Evolutionary conservation across 176 grass and related monocot genomes (phyloP).

Genomic region (Metroxylon sagu): DNA sequence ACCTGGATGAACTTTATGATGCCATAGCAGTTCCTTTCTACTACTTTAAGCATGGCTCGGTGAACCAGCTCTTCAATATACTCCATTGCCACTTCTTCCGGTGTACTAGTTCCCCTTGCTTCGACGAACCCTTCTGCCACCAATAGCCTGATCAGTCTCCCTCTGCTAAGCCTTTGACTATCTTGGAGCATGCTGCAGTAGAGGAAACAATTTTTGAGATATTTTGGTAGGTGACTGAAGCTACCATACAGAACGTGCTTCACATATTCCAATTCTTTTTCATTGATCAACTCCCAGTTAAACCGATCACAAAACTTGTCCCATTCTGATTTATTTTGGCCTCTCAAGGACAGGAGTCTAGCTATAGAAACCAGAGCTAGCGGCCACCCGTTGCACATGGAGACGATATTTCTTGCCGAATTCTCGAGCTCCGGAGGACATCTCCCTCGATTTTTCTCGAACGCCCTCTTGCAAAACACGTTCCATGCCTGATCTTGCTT

Average conservation of each 20-base stretch:
- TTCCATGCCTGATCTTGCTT: constrained; percentile 21
- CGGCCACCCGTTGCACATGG: constrained; percentile 36
- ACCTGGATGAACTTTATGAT: constrained; percentile 21
- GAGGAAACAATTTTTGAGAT: constrained; percentile 42
- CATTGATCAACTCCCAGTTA: constrained; percentile 33
- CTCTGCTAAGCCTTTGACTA: too few species aligned
- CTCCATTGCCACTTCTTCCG: constrained; percentile 26
- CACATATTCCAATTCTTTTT: constrained; percentile 24
- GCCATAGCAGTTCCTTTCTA: constrained; percentile 16
- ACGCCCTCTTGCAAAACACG: constrained; percentile 42
- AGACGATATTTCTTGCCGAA: constrained; percentile 18
- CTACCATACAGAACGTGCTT: constrained; percentile 33
- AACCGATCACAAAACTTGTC: constrained; percentile 26
- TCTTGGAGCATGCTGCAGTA: constrained; percentile 25
- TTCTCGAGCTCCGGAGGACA: constrained; percentile 23
- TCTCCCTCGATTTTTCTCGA: background rate
- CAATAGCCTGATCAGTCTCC: constrained; percentile 1
- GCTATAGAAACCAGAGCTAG: constrained; percentile 34
- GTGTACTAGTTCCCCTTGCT: constrained; percentile 12
- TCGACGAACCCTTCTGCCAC: constrained; percentile 42
- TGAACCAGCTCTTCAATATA: constrained; percentile 30
- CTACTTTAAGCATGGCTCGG: constrained; percentile 33
- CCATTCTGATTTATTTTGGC: constrained; percentile 24
- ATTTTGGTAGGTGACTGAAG: constrained; percentile 27
- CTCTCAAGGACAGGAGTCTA: constrained; percentile 36